phyloP scores from a whole-genome alignment of 768 basidiomycete species.

The Neoboletus magnificus region DNA sequence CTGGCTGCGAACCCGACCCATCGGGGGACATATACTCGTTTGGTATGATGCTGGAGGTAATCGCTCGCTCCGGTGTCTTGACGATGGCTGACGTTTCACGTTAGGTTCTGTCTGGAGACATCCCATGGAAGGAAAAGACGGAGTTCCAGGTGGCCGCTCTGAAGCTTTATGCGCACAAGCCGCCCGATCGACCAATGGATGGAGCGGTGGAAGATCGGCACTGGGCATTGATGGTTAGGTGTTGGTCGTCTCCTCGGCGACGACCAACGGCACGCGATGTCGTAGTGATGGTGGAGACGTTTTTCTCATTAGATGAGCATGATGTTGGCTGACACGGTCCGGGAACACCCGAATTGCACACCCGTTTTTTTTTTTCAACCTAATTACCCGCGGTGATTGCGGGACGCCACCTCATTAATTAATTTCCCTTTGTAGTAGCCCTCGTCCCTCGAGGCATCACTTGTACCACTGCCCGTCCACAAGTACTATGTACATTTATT shows the following conservation, averaged over 20 bases:
- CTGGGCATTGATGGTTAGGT: constrained; percentile 2
- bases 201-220: background rate
- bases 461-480: no score
- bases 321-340: no score
- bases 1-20: background rate
- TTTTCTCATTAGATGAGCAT: background rate
- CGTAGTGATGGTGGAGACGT: background rate
- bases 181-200: background rate
- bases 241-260: background rate
- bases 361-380: background rate
- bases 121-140: constrained; percentile 4
- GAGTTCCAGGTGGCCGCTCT: background rate
- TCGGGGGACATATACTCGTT: constrained; percentile 3
- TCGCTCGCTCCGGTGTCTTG: no score
- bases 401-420: no score
- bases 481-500: no score
- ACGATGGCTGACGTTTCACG: background rate
- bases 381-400: no score
- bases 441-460: no score
- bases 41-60: constrained; percentile 2
- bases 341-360: background rate
- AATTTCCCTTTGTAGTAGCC: no score
- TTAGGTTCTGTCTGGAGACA: constrained; percentile 2
- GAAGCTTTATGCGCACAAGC: background rate
- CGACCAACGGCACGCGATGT: background rate